Percentiles rank a stretch among this genome's conserved stretches.
Conservation (phyloP, 257 asterid genomes). For the Gynochthodes officinalis region DNA sequence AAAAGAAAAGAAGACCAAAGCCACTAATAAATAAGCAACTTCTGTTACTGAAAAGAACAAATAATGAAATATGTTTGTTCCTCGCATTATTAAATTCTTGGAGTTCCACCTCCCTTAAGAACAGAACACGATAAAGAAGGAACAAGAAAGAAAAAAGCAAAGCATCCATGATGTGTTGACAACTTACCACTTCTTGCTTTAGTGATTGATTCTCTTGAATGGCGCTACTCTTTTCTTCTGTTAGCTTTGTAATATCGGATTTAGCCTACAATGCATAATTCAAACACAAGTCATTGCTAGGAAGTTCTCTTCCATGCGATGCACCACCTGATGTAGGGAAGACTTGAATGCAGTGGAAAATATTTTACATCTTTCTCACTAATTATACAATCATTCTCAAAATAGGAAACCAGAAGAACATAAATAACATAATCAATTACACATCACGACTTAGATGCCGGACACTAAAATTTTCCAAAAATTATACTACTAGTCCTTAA, state of each 20-base stretch:
- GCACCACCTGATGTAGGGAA: background rate
- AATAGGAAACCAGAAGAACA: background rate
- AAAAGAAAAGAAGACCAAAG: background rate
- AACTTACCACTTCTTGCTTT: conserved; percentile 40
- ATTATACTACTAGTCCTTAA: background rate
- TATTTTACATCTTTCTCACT: background rate
- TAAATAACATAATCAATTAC: background rate
- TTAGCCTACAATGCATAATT: conserved; percentile 32
- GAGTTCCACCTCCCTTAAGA: background rate
- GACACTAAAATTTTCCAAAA: background rate
- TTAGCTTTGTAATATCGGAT: conserved; percentile 31
- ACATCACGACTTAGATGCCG: background rate
- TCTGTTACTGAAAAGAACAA: background rate
- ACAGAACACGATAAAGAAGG: background rate
- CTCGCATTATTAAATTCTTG: background rate
- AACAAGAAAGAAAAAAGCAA: background rate
- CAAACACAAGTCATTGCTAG: background rate
- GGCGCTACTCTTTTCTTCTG: conserved; percentile 31
- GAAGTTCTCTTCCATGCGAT: background rate
- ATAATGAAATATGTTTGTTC: background rate
- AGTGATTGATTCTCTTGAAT: conserved; percentile 31
- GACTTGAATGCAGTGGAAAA: background rate
- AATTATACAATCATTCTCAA: background rate
- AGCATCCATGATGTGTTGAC: conserved; percentile 6
- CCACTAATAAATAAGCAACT: background rate